These are phyloP conservation scores for Drosera spatulata DNA, from an alignment of 179 eudicot genomes.

Conservation along the genomic window DNA sequence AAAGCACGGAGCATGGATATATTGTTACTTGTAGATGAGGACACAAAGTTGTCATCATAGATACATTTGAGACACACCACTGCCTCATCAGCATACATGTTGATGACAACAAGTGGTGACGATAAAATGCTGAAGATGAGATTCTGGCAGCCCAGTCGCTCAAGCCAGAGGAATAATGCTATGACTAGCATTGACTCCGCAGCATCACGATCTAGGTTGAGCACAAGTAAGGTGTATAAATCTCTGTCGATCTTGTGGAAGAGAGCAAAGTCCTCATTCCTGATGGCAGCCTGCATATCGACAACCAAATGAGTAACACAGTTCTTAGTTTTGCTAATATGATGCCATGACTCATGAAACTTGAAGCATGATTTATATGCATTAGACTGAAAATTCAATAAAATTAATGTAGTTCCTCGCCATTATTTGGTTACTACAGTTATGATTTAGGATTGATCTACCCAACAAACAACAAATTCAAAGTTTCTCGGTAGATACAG, in stretches of 20 bases:
- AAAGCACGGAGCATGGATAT: slow-evolving; percentile 25
- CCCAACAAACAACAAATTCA: too few relatives aligned
- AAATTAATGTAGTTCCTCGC: too few relatives aligned
- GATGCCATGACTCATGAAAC: too few relatives aligned
- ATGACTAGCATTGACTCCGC: slow-evolving; percentile 18
- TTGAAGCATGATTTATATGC: too few relatives aligned
- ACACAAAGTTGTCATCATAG: background rate
- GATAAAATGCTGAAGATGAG: slow-evolving; percentile 10
- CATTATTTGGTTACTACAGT: too few relatives aligned
- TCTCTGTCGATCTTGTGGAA: slow-evolving; percentile 24
- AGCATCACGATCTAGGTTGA: slow-evolving; percentile 20
- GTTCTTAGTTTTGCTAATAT: too few relatives aligned
- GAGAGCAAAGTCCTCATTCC: slow-evolving; percentile 6
- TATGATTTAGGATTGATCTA: too few relatives aligned
- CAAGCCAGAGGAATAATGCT: slow-evolving; percentile 40
- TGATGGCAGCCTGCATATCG: background rate
- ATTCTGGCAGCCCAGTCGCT: slow-evolving; percentile 10
- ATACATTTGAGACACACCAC: slow-evolving; percentile 18
- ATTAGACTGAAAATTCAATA: too few relatives aligned
- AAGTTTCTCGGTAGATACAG: too few relatives aligned
- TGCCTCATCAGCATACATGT: slow-evolving; percentile 28
- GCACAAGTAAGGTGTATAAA: slow-evolving; percentile 15
- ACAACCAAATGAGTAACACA: background rate
- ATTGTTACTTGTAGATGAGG: background rate
- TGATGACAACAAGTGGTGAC: slow-evolving; percentile 9